Base-by-base conservation (phyloP, 2,329 filamentous ascomycete genomes). In the Bertia moriformis region DNA sequence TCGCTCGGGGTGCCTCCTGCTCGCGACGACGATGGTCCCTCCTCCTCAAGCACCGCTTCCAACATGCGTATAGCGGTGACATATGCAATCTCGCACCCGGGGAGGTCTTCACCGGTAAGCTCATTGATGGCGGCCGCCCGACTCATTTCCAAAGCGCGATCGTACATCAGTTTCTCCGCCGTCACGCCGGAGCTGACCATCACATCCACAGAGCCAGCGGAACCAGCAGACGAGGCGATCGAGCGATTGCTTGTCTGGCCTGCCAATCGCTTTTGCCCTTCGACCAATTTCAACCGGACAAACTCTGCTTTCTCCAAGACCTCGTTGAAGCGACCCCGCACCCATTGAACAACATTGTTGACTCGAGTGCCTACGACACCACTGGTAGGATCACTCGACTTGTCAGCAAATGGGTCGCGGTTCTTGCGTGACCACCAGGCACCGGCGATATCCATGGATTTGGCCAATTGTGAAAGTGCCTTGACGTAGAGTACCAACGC, bases 141-240 rank as follows among this genome's bases (percentile, higher is more conserved):
- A 55, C 87, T 95, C 91, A 98, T 96, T 56, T 98, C 91, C 17
- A 96, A 65, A 0, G 91, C 91, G 37, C 91, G 83, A 49, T 98
- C 91, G 54, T 95, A 98, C 87, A 98, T 95, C 36, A 98, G 67
- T 60, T 88, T 94, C 62, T 96, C 91, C 0, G 91, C 91, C 17
- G 87, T 95, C 41, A 95, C 78, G 1, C 89, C 91, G 2, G 84
- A 77, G 13, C 84, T 93, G 18, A 98, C 69, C 37, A 83, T 73
- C 18, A 95, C 86, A 39, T 84, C 81, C 43, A 91, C 85, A 2
- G 75, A 71, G 14, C 80, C 78, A 3, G 75, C 71, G n/a, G 69
- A 71, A 13, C 70, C 67, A 3, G 71, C 63, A 22, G 66, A 63
- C 2, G 71, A 72, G 15, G 73, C 72, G 19, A 67, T 58, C 2